These are phyloP conservation scores for Areca catechu DNA, from an alignment of 176 grass and related monocot genomes.

Conservation along the genomic window DNA sequence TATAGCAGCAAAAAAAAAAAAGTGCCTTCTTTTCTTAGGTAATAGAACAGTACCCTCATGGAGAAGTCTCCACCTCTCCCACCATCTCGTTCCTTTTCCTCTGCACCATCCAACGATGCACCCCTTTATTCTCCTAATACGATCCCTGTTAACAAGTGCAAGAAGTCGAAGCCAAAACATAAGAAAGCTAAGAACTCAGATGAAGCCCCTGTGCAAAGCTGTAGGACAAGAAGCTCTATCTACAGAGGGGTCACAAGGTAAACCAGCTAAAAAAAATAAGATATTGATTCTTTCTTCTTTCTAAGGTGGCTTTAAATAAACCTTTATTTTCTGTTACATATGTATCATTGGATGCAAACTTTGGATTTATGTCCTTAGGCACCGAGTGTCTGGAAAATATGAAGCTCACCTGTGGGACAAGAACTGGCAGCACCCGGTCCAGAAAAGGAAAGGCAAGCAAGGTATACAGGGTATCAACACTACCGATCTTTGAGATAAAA, in stretches of 20 bases:
- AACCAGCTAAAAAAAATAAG: neutral
- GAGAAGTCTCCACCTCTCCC: constrained; percentile 28
- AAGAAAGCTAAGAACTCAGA: constrained; percentile 24
- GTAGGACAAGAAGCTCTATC: constrained; percentile 67
- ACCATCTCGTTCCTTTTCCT: constrained; percentile 20
- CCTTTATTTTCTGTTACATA: no score
- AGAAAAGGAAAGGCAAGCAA: constrained; percentile 96
- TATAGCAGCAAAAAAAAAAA: no score
- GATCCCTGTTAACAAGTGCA: constrained; percentile 1
- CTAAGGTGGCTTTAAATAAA: no score
- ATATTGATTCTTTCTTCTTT: no score
- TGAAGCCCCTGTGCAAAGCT: constrained; percentile 15
- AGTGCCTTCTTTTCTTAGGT: no score
- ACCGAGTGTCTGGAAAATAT: constrained; percentile 85
- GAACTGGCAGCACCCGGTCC: constrained; percentile 55
- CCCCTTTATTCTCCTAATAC: constrained; percentile 13
- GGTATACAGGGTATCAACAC: constrained; percentile 34
- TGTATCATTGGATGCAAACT: no score
- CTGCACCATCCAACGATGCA: constrained; percentile 23
- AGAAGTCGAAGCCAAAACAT: constrained; percentile 37
- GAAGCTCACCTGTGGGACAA: constrained; percentile 99
- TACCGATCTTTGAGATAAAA: constrained; percentile 5
- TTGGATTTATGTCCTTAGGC: constrained; percentile 41
- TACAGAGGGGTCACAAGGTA: constrained; percentile 94
- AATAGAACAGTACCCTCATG: constrained; percentile 18